Evolutionary conservation across 2,329 filamentous ascomycete species (phyloP), one percentile per base, ranked within the genome.

Genomic region (Monosporascus ibericus): DNA sequence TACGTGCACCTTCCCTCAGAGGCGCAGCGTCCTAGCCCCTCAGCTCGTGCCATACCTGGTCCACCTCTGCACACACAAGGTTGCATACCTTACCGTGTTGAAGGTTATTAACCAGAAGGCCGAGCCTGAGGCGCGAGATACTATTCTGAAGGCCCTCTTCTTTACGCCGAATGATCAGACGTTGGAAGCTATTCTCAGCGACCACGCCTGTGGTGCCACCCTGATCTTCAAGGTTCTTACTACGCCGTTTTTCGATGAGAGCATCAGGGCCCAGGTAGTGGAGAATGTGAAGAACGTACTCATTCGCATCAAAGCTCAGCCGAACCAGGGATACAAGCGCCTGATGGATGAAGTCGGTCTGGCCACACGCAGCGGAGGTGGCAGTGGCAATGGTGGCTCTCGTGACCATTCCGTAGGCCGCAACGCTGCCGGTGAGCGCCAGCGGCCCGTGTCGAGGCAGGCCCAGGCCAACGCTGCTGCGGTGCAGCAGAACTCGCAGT

Each of bases 91-190:
- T 55, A 99, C 94, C 0, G 92, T 99, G 1, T 78, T 99, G 53
- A 99, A 99, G 75, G 91, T 97, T 48, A 95, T 99, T 71, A 99
- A 99, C 68, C 94, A 99, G 71, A 91, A 95, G 67, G 89, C 92
- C 36, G 94, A 99, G 72, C 80, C 89, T 0, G 92, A 97, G 56
- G 94, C 94, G 3, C 84, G 94, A 14, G 92, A 99, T 65, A 88
- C 83, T 47, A 90, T 99, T 39, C 77, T 97, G 40, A 87, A 90
- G 68, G 92, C 92, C 2, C 76, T 99, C 36, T 97, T 99, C 79
- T 95, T 96, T 72, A 91, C 89, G 8, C 81, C 85, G 3, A 89
- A 92, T 56, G 90, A 97, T 63, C 85, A 92, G 60, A 84, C 89
- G 1, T 74, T 99, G 40, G 92, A 96, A 68, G 88, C 90, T 51